A percentile compares a stretch with the other conserved stretches of the same genome.
phyloP scores from a whole-genome alignment of 2,329 filamentous ascomycete genomes.

The Clarireedia paspali region DNA sequence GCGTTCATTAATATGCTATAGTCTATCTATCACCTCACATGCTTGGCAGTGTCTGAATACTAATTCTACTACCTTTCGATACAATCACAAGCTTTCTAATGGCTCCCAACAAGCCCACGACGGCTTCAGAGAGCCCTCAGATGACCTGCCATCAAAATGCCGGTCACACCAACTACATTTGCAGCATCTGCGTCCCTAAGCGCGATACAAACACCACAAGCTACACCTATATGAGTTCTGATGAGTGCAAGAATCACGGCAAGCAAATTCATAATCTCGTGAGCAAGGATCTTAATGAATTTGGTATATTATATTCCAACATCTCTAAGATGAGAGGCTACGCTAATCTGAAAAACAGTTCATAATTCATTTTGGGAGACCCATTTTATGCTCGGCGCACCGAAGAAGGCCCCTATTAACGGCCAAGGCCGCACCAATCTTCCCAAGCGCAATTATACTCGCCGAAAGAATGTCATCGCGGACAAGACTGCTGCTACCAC shows the following conservation, averaged over 20 bases:
- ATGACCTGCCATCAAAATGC: no score
- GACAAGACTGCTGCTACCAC: not conserved
- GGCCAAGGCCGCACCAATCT: not conserved
- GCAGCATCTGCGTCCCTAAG: not conserved
- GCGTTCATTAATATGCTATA: no score
- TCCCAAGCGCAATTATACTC: constrained; percentile 2
- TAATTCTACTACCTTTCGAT: no score
- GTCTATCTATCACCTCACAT: no score
- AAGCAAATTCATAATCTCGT: not conserved
- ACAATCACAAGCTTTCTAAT: no score
- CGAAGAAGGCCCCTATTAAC: not conserved
- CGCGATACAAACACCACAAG: not conserved
- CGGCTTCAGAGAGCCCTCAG: no score
- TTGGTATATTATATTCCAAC: not conserved
- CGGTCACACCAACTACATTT: not conserved
- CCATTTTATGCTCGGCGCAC: not conserved
- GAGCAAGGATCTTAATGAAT: not conserved
- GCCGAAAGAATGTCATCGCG: not conserved
- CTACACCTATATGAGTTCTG: not conserved
- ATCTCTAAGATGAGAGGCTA: no score
- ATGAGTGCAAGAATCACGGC: not conserved
- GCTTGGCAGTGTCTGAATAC: no score
- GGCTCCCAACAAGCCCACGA: no score
- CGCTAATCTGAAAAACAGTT: not conserved
- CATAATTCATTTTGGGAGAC: not conserved